These are phyloP conservation scores for Trichoderma cornu-damae DNA, from an alignment of 2,329 filamentous ascomycete genomes.

Conservation along the genomic window DNA sequence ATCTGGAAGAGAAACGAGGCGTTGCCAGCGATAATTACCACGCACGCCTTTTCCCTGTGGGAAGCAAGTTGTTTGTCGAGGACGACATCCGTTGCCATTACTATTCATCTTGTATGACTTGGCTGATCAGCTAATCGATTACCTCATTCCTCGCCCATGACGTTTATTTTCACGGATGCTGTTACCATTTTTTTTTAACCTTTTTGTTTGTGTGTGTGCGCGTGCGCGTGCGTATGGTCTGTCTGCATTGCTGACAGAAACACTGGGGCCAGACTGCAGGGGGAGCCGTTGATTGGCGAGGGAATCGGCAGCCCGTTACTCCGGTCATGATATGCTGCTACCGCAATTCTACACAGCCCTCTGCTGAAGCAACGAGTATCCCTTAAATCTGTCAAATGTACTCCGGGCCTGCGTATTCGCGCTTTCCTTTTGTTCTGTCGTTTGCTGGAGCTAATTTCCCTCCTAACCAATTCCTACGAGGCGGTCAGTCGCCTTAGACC, in stretches of 20 bases:
- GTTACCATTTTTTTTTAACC: neutral
- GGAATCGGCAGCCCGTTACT: neutral
- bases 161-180: neutral
- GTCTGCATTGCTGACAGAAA: neutral
- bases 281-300: neutral
- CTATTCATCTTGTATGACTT: no score
- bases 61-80: neutral
- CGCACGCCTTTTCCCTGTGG: neutral
- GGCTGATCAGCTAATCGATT: no score
- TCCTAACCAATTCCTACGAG: neutral
- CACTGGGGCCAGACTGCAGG: neutral
- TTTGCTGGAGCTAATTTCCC: neutral
- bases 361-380: neutral
- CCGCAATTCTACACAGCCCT: neutral
- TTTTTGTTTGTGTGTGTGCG: no score
- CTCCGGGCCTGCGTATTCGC: neutral
- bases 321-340: neutral
- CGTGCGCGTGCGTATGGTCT: neutral
- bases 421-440: no score
- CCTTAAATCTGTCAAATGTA: neutral
- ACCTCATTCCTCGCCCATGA: no score
- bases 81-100: neutral
- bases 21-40: neutral
- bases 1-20: neutral
- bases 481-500: constrained; percentile 1